Percentiles rank a stretch among this genome's conserved stretches.
Evolutionary conservation across 2,329 filamentous ascomycete genomes (phyloP).

Genomic region (Hypoxylon sp.): DNA sequence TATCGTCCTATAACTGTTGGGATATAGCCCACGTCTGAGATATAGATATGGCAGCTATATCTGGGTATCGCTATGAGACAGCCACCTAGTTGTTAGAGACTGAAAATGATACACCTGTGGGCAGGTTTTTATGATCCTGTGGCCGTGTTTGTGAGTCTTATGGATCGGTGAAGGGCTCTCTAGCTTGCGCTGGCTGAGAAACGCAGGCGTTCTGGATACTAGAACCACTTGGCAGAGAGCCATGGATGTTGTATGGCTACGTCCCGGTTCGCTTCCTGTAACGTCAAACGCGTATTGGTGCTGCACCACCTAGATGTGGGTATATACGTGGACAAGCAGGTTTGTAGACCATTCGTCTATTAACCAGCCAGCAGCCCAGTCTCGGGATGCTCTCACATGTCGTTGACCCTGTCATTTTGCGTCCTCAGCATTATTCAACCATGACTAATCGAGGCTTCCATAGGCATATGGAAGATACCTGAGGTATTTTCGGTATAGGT

Average conservation of each 20-base stretch:
- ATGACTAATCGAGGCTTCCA: background rate
- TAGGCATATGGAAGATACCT: background rate
- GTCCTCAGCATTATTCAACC: background rate
- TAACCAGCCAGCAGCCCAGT: background rate
- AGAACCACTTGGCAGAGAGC: background rate
- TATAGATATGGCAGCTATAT: background rate
- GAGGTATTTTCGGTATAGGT: background rate
- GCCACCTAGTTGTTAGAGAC: background rate
- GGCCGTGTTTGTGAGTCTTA: background rate
- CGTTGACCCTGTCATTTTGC: background rate
- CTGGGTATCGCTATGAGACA: background rate
- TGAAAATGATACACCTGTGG: background rate
- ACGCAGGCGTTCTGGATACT: background rate
- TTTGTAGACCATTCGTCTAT: background rate
- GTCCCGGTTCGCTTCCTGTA: slow-evolving; percentile 2
- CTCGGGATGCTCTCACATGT: background rate
- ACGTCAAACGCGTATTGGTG: background rate
- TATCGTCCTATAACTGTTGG: background rate
- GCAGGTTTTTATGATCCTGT: background rate
- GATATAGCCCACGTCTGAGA: background rate
- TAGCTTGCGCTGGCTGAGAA: background rate
- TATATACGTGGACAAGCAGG: background rate
- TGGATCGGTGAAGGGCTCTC: no score
- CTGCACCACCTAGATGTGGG: background rate
- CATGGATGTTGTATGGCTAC: background rate